Evolutionary conservation across 306 rosid species (phyloP), one percentile per base, ranked within the genome.

Genomic region (Psophocarpus tetragonolobus): DNA sequence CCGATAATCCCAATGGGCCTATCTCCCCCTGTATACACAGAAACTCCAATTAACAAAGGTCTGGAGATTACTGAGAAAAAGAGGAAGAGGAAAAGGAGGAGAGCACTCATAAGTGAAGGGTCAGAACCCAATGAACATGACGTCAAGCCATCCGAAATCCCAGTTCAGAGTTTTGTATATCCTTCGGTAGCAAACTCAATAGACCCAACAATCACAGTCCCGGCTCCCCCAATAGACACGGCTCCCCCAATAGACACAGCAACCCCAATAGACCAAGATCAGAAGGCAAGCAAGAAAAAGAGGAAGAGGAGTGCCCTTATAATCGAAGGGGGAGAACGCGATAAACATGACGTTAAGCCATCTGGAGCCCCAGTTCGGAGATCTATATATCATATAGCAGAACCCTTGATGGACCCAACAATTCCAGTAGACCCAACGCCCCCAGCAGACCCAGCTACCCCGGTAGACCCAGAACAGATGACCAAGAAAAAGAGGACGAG

Each of bases 381-480:
- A 29, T 45, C 47, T 29, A 2, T 32, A 12, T 3, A 6, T 9
- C 11, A 35, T 8, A 35, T 23, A 35, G 26, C 56, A 24, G 54
- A 78, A 29, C 44, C 60, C 54, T 26, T 79, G 70, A 6, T 36
- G 14, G 50, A 51, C 33, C 15, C 29, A 50, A 51, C 20, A 20
- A 11, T 71, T 14, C 47, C 63, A 4, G 20, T 44, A n/a, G 44
- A n/a, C 35, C 58, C 8, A 39, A 15, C 3, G 1, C 20, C 9
- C 23, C 27, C 15, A 18, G 6, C 80, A 85, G 86, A 83, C 77
- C 58, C 81, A 79, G 42, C 86, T 23, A 27, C 35, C 54, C 60
- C 74, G 81, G 4, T 73, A 56, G 68, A 24, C 23, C 24, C 38
- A 4, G 64, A 67, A 18, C 83, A 21, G 76, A 75, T 12, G 62